These are phyloP conservation scores for Endoconidiophora polonica DNA, from an alignment of 2,329 filamentous ascomycete genomes.

Conservation along the genomic window DNA sequence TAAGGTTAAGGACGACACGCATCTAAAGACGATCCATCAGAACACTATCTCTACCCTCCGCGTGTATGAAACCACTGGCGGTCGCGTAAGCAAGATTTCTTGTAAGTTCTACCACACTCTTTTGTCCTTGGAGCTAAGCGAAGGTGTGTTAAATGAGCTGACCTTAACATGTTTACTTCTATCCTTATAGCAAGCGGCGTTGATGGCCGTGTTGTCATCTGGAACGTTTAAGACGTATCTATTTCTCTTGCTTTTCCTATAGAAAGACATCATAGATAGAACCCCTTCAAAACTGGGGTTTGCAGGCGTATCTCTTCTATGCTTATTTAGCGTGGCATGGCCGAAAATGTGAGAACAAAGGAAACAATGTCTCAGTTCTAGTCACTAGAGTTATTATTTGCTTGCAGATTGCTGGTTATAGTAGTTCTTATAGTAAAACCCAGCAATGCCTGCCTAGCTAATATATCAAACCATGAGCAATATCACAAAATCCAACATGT, in stretches of 20 bases:
- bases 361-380: neutral
- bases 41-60: slow-evolving; percentile 85
- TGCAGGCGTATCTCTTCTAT: neutral
- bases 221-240: slow-evolving; percentile 38
- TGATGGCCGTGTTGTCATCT: slow-evolving; percentile 68
- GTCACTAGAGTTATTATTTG: neutral
- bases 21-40: slow-evolving; percentile 89
- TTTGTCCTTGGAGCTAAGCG: slow-evolving; percentile 12
- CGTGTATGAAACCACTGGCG: slow-evolving; percentile 50
- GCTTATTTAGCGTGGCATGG: neutral
- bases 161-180: neutral
- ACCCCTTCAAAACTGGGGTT: too few species aligned
- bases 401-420: too few species aligned
- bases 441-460: too few species aligned
- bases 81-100: slow-evolving; percentile 61
- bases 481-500: too few species aligned
- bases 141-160: slow-evolving; percentile 15
- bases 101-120: slow-evolving; percentile 41
- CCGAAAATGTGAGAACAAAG: slow-evolving; percentile 4
- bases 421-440: too few species aligned
- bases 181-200: slow-evolving; percentile 52
- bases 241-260: too few species aligned
- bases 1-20: slow-evolving; percentile 78
- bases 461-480: too few species aligned
- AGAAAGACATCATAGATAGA: too few species aligned